Conservation (phyloP, 2,329 filamentous ascomycete genomes). For the Lachnellula suecica region DNA sequence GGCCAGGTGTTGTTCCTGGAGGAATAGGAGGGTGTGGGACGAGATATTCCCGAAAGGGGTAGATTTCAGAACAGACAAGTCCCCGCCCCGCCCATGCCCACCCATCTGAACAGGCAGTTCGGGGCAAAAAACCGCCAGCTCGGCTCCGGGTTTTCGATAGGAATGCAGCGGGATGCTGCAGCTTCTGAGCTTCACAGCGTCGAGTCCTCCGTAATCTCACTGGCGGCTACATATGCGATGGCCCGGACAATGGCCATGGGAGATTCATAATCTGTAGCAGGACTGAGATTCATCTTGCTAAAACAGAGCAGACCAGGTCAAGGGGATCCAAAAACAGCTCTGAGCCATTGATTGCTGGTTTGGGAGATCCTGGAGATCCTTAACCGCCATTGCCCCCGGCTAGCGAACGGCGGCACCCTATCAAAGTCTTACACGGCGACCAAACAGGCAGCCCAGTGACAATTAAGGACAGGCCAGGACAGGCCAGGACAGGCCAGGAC, state of each 20-base stretch:
- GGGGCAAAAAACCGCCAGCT: background rate
- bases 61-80: background rate
- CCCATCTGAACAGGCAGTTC: too few relatives aligned
- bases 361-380: background rate
- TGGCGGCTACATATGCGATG: background rate
- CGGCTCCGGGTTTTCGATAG: background rate
- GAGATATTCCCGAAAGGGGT: background rate
- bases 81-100: too few relatives aligned
- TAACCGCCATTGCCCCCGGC: background rate
- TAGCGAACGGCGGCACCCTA: background rate
- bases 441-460: constrained; percentile 1
- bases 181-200: background rate
- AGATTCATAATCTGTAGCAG: too few relatives aligned
- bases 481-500: background rate
- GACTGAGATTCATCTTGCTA: background rate
- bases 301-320: background rate
- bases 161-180: too few relatives aligned
- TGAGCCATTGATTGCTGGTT: background rate
- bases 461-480: constrained; percentile 13
- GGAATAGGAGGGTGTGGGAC: background rate
- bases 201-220: background rate
- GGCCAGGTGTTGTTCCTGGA: background rate
- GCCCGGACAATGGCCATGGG: background rate
- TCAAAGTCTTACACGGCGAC: background rate
- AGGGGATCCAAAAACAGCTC: background rate